Base-by-base conservation (phyloP, 805 yeast species). In the Brettanomyces anomalus region DNA sequence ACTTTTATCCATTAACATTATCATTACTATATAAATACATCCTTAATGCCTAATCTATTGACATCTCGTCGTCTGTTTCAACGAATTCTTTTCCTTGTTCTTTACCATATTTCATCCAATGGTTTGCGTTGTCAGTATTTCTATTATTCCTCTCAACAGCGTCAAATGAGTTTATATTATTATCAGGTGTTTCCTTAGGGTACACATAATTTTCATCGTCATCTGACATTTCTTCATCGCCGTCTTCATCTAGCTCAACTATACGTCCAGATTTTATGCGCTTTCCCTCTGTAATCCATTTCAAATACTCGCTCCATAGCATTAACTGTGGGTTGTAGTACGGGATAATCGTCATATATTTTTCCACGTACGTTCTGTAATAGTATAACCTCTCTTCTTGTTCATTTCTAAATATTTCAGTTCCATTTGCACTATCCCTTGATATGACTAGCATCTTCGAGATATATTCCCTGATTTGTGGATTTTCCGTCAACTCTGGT, bases 311-410 rank as follows among this genome's bases (percentile, higher is more conserved):
- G 4, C 45, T 36, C 52, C 49, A 52, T 14, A 53, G 36, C 3
- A 51, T 3, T 19, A 46, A 28, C 5, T 44, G 20, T 2, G 54
- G 56, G 38, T 53, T 33, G 28, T 43, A 46, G 30, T 50, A 53
- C 33, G 43, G 41, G 3, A 53, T 41, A 19, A 53, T 15, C 4
- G 54, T 41, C 31, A 46, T 45, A 39, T 53, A 48, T 26, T 50
- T 52, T 5, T 39, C 35, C 4, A 53, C 19, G 31, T 46, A 52
- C 18, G 7, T 44, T 48, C 31, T 50, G 42, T 46, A 47, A 47
- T 35, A 53, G 43, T 33, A 50, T 19, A 18, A 20, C 43, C 30
- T 39, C 38, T 33, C 38, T 5, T 15, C 21, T 33, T 33, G n/a
- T 7, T 15, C 21, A 24, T 14, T 16, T 24, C 14, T 19, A 14